These are phyloP conservation scores for Begonia peltatifolia DNA, from an alignment of 306 rosid species.

Conservation along the genomic window DNA sequence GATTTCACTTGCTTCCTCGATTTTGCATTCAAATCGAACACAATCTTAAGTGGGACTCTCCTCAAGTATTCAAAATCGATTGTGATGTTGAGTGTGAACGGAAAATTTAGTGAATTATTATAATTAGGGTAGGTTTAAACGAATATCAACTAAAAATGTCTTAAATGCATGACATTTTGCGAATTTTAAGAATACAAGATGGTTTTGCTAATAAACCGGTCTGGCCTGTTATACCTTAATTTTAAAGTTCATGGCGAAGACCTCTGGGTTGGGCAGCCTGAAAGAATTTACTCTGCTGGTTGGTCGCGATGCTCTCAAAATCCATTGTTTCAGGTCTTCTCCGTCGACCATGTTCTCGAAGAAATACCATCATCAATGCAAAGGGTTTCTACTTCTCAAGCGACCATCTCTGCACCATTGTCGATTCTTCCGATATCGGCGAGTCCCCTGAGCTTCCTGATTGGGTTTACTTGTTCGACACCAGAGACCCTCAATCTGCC, in stretches of 20 bases:
- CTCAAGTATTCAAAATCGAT: too few relatives aligned
- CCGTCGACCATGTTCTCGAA: constrained; percentile 6
- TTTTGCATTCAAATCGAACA: too few relatives aligned
- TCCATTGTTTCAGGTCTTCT: constrained; percentile 15
- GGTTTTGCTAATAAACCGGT: too few relatives aligned
- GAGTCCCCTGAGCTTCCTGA: constrained; percentile 57
- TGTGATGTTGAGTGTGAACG: too few relatives aligned
- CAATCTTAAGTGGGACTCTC: too few relatives aligned
- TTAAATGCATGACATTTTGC: too few relatives aligned
- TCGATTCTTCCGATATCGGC: constrained; percentile 9
- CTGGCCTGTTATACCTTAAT: too few relatives aligned
- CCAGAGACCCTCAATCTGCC: constrained; percentile 9
- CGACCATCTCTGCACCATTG: constrained; percentile 30
- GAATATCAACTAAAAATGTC: too few relatives aligned
- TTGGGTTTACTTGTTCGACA: constrained; percentile 45
- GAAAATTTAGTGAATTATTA: too few relatives aligned
- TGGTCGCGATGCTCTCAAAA: constrained; percentile 28
- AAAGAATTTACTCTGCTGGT: background rate
- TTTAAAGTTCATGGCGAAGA: background rate
- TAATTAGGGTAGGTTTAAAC: too few relatives aligned
- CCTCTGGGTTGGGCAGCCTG: background rate
- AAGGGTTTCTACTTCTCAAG: constrained; percentile 7
- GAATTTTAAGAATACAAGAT: too few relatives aligned
- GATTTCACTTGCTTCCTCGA: too few relatives aligned
- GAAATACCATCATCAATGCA: constrained; percentile 8